phyloP scores from a whole-genome alignment of 306 rosid genomes.

The Castanea mollissima region DNA sequence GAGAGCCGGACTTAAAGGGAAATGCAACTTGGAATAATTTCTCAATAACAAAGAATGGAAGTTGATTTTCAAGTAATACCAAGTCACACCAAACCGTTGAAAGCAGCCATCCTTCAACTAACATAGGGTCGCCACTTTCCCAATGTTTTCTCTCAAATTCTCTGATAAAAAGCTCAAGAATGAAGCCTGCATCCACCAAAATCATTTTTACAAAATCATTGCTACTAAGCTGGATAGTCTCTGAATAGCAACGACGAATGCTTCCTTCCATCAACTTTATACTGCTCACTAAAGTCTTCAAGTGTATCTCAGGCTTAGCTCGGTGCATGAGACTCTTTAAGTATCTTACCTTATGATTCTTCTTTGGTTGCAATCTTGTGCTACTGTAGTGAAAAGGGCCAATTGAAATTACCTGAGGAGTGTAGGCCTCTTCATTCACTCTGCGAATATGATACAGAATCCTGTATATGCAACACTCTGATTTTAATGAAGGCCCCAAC shows the following conservation, averaged over 20 bases:
- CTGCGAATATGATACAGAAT: constrained; percentile 28
- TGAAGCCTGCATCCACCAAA: constrained; percentile 25
- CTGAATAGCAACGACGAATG: constrained; percentile 22
- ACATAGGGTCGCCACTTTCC: neutral
- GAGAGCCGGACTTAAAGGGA: neutral
- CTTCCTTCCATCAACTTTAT: neutral
- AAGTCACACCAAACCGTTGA: neutral
- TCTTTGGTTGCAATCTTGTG: constrained; percentile 20
- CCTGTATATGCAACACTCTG: constrained; percentile 24
- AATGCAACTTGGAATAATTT: neutral
- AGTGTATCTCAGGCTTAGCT: neutral
- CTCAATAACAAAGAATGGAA: neutral
- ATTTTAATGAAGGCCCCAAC: neutral
- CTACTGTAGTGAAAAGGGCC: neutral
- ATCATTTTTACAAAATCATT: constrained; percentile 24
- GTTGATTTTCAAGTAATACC: neutral
- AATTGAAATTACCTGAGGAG: constrained; percentile 26
- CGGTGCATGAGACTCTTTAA: constrained; percentile 5
- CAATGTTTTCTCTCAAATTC: neutral
- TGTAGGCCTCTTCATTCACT: constrained; percentile 28
- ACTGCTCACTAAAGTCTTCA: neutral
- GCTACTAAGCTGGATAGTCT: neutral
- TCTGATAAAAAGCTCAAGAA: constrained; percentile 25
- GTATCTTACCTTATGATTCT: constrained; percentile 14
- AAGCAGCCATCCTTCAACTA: neutral